Conservation (phyloP, 768 basidiomycete species). For the Mycena capillaripes region DNA sequence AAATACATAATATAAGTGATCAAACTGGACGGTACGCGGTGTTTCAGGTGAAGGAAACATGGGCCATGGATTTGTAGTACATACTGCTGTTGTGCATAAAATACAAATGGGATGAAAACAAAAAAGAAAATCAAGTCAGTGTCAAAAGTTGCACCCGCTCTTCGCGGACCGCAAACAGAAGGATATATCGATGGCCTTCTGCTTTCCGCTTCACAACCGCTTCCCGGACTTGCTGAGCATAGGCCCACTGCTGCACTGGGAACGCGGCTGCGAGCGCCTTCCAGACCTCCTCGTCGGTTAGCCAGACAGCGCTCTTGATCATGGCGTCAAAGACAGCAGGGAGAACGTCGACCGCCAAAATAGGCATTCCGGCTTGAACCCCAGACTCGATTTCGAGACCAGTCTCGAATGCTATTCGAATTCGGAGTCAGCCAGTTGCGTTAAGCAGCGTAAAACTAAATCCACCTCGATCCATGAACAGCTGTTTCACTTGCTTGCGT, state of each 20-base stretch:
- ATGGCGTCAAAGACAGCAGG: constrained; percentile 73
- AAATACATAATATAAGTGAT: too few species aligned
- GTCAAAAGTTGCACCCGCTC: constrained; percentile 76
- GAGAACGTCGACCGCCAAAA: constrained; percentile 80
- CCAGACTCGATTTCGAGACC: constrained; percentile 69
- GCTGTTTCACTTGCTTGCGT: constrained; percentile 77
- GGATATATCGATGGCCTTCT: constrained; percentile 73
- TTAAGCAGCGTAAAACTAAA: not conserved
- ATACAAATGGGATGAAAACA: not conserved
- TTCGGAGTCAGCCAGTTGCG: not conserved
- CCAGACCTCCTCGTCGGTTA: constrained; percentile 84
- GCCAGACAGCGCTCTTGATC: constrained; percentile 70
- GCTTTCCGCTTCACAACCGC: constrained; percentile 70
- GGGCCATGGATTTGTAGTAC: not conserved
- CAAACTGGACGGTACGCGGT: too few species aligned
- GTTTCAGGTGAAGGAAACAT: not conserved
- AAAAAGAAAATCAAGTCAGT: constrained; percentile 40
- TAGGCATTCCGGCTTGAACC: constrained; percentile 72
- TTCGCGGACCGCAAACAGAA: constrained; percentile 78
- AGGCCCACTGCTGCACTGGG: constrained; percentile 69
- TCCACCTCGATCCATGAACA: constrained; percentile 78
- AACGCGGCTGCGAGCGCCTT: constrained; percentile 68
- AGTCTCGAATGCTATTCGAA: constrained; percentile 73
- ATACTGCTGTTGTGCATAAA: not conserved
- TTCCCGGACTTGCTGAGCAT: constrained; percentile 79